Conservation (phyloP, 768 basidiomycete genomes). For the Megacollybia marginata region DNA sequence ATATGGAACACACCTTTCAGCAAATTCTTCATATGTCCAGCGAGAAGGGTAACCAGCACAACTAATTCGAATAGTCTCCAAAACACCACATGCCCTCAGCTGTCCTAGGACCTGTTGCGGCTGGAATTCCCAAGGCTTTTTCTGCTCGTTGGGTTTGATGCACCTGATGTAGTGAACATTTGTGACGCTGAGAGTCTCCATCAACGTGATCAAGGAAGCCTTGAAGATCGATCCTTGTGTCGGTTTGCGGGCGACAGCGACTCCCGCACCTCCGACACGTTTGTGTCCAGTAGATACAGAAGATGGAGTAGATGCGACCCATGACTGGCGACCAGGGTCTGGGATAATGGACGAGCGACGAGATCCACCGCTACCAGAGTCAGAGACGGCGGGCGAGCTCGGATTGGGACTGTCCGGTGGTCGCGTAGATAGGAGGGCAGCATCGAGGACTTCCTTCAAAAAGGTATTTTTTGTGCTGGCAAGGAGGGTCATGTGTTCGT, state of each 20-base stretch:
- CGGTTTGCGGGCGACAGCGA: constrained; percentile 76
- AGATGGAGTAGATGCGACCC: constrained; percentile 43
- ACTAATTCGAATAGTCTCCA: constrained; percentile 97
- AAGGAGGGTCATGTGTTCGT: constrained; percentile 90
- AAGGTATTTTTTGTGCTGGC: constrained; percentile 85
- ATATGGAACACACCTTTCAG: constrained; percentile 66
- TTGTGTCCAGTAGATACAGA: constrained; percentile 36
- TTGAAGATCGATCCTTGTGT: constrained; percentile 99
- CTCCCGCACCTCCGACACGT: constrained; percentile 29
- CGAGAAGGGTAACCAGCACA: constrained; percentile 98
- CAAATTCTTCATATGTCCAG: constrained; percentile 99
- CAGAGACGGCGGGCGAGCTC: constrained; percentile 69
- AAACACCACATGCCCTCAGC: constrained; percentile 94
- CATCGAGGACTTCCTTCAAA: constrained; percentile 90
- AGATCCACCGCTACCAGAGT: constrained; percentile 69
- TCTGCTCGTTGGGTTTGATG: constrained; percentile 97
- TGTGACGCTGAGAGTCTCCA: constrained; percentile 96
- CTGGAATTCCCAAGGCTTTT: constrained; percentile 94
- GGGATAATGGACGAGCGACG: constrained; percentile 82
- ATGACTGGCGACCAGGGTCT: constrained; percentile 74
- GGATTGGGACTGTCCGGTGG: constrained; percentile 61
- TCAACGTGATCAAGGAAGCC: constrained; percentile 82
- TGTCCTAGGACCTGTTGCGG: constrained; percentile 95
- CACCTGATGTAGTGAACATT: constrained; percentile 99
- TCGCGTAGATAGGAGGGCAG: constrained; percentile 73